Evolutionary conservation across 2,329 filamentous ascomycete genomes (phyloP), one percentile per base, ranked within the genome.

Genomic region (Diplodia corticola): DNA sequence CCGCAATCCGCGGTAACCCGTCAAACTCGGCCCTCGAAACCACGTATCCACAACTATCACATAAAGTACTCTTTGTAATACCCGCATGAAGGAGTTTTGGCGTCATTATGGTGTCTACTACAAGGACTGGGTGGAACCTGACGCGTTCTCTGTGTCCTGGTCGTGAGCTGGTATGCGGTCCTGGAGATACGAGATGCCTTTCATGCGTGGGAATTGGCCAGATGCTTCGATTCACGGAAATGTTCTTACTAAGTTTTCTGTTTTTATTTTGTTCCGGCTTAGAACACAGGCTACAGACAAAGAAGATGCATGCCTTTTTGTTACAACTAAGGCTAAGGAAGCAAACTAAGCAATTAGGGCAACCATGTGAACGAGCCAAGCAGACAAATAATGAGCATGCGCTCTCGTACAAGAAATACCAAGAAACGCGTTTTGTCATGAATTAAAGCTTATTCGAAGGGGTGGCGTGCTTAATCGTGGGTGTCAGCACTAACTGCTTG

Each of bases 11-110:
- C 40, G 40, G 40, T n/a, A 35, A 5, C 28, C 28, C 51, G 40
- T 44, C 40, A 20, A 44, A 44, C 17, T 12, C 51, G 28, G 17
- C 24, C 35, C 28, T 35, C 55, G n/a, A 60, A 26, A 24, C 15
- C 37, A n/a, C 24, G 33, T n/a, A 35, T 30, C 15, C 15, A 17
- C 9, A 26, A 48, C 20, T n/a, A 55, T 2, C 49, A 64, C 20
- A 64, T 48, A 48, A 48, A 49, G 17, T 35, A 49, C 26, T 30
- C 12, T 20, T 64, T 64, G 35, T 64, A 64, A 64, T 64, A 64
- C 63, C 63, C 63, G 63, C 63, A 64, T 64, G 26, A 64, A 53
- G 63, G 63, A 64, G 63, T 64, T 55, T 28, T 51, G 51, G 48
- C 60, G 60, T 53, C 30, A 53, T 61, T 53, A 10, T 12, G 15